Percentiles rank a stretch among this genome's conserved stretches.
Conservation (phyloP, 2,329 filamentous ascomycete species). For the Beauveria scarabaeidicola region DNA sequence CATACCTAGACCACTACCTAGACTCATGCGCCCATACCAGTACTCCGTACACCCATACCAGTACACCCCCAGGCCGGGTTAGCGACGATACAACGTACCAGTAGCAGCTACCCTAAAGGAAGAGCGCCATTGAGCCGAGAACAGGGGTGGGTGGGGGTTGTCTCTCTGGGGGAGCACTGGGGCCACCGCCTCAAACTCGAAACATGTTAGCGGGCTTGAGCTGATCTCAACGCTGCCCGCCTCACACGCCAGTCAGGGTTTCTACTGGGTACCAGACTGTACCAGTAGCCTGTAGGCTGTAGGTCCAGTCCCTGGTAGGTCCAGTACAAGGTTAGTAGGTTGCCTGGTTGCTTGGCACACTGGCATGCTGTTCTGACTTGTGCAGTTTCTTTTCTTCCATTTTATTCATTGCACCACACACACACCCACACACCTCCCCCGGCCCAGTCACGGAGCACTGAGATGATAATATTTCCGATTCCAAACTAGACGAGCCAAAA, state of each 20-base stretch:
- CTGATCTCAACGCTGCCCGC: slow-evolving; percentile 8
- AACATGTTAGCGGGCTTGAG: slow-evolving; percentile 10
- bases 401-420: too few species aligned
- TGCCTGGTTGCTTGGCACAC: neutral
- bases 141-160: neutral
- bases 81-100: slow-evolving; percentile 2
- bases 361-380: neutral
- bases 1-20: too few species aligned
- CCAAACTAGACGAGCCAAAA: slow-evolving; percentile 8
- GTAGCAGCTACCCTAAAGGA: slow-evolving; percentile 1
- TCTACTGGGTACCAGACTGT: neutral
- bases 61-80: too few species aligned
- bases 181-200: slow-evolving; percentile 8
- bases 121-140: neutral
- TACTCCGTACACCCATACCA: neutral
- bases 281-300: too few species aligned
- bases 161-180: neutral
- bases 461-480: slow-evolving; percentile 13
- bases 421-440: slow-evolving; percentile 7
- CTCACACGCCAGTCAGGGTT: neutral
- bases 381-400: neutral
- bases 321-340: too few species aligned
- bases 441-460: neutral
- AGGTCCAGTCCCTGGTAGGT: too few species aligned
- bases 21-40: too few species aligned